A percentile compares a stretch with the other conserved stretches of the same genome.
phyloP scores from a whole-genome alignment of 768 basidiomycete species.

The Suillus subluteus region DNA sequence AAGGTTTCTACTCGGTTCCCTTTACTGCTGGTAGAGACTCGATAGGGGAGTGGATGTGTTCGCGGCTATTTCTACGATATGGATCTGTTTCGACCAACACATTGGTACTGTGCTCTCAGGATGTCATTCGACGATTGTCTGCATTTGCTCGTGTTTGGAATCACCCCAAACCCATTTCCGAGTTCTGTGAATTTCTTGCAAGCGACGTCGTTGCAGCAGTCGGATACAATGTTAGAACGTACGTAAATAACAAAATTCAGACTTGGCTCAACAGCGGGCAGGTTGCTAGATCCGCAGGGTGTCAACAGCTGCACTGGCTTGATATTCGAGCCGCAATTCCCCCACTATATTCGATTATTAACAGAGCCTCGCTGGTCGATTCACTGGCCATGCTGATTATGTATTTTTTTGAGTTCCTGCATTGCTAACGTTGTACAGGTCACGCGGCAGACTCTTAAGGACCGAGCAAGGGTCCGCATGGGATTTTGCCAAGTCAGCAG shows the following conservation, averaged over 20 bases:
- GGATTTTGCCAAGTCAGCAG: neutral
- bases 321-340: neutral
- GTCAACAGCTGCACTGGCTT: neutral
- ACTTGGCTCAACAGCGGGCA: neutral
- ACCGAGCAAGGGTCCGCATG: neutral
- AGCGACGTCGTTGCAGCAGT: neutral
- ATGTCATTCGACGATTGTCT: slow-evolving; percentile 5
- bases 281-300: neutral
- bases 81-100: neutral
- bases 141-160: slow-evolving; percentile 5
- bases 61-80: slow-evolving; percentile 3
- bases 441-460: neutral
- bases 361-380: slow-evolving; percentile 4
- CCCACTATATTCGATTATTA: slow-evolving; percentile 11
- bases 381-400: slow-evolving; percentile 2
- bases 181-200: slow-evolving; percentile 6
- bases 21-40: slow-evolving; percentile 61
- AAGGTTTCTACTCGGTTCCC: slow-evolving; percentile 79
- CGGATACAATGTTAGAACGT: neutral
- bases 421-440: neutral
- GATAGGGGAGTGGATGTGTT: slow-evolving; percentile 24
- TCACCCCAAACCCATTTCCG: neutral
- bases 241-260: neutral
- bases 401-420: neutral
- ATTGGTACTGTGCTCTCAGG: slow-evolving; percentile 5